Conservation (phyloP, 1,139 yeast species). For the Yamadazyma mexicana region DNA sequence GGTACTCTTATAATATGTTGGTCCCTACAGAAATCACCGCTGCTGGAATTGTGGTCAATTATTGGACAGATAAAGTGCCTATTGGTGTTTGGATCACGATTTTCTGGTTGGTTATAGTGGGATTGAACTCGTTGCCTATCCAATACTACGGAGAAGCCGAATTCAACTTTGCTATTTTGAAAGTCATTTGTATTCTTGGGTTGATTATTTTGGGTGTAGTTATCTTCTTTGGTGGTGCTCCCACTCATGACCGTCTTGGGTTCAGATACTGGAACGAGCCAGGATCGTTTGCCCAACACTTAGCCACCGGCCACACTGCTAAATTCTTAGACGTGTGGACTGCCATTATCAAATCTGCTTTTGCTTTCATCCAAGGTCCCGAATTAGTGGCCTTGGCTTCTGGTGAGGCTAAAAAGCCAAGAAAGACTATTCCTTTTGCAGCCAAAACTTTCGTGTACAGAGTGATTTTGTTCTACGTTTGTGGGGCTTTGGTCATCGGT, state of each 20-base stretch:
- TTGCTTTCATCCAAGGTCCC: conserved; percentile 42
- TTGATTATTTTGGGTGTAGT: conserved; percentile 26
- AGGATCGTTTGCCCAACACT: conserved; percentile 24
- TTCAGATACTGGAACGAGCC: conserved; percentile 30
- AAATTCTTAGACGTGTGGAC: conserved; percentile 30
- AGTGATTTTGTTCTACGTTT: conserved; percentile 42
- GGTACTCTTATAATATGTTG: conserved; percentile 67
- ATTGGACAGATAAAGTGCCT: conserved; percentile 49
- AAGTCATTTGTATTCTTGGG: conserved; percentile 26
- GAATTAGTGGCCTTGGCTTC: conserved; percentile 51
- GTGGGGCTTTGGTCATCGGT: conserved; percentile 44
- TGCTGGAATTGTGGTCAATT: conserved; percentile 74
- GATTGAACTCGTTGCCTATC: conserved; percentile 25
- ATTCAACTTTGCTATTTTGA: conserved; percentile 29
- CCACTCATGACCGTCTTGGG: conserved; percentile 25
- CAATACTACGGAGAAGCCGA: conserved; percentile 34
- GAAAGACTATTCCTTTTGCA: conserved; percentile 48
- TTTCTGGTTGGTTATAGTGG: conserved; percentile 24
- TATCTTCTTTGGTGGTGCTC: conserved; percentile 34
- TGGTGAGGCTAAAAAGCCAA: conserved; percentile 50
- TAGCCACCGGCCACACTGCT: conserved; percentile 23
- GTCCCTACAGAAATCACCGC: conserved; percentile 81
- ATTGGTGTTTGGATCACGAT: conserved; percentile 31
- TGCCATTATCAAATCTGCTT: conserved; percentile 28
- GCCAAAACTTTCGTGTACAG: conserved; percentile 48